These are phyloP conservation scores for Xylaria sp. DNA, from an alignment of 2,329 filamentous ascomycete genomes.

Conservation along the genomic window DNA sequence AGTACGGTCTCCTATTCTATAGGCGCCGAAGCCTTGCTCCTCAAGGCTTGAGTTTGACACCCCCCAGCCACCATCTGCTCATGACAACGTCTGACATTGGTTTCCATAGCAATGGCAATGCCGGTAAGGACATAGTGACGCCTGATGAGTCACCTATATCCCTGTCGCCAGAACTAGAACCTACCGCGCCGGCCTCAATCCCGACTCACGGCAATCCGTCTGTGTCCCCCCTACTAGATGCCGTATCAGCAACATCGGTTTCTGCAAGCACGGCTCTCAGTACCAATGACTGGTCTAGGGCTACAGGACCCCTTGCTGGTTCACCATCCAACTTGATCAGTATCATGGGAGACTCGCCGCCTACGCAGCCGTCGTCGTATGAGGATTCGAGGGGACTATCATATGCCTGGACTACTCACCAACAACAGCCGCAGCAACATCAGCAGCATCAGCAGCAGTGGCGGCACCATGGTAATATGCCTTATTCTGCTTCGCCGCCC, in stretches of 20 bases:
- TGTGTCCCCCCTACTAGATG: conserved; percentile 47
- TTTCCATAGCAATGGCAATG: conserved; percentile 37
- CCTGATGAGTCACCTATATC: conserved; percentile 44
- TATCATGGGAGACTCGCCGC: conserved; percentile 52
- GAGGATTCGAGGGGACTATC: conserved; percentile 47
- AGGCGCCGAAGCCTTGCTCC: conserved; percentile 42
- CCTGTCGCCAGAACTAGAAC: conserved; percentile 48
- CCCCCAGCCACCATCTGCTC: neutral
- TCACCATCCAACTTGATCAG: conserved; percentile 51
- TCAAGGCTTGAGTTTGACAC: conserved; percentile 9
- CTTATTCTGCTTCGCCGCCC: conserved; percentile 49
- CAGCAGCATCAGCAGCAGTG: conserved; percentile 32
- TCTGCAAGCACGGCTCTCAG: conserved; percentile 50
- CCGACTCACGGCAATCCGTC: conserved; percentile 45
- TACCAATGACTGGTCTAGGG: conserved; percentile 49
- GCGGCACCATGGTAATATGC: conserved; percentile 44
- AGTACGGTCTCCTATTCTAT: neutral
- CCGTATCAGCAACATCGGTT: conserved; percentile 47
- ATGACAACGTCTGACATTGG: conserved; percentile 33
- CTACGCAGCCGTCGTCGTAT: conserved; percentile 52
- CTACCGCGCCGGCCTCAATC: conserved; percentile 47
- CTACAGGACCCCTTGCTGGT: conserved; percentile 47
- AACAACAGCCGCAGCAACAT: neutral
- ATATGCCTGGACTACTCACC: conserved; percentile 51
- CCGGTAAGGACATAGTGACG: conserved; percentile 42